phyloP scores from a whole-genome alignment of 2,329 filamentous ascomycete species.

The Claviceps monticola region DNA sequence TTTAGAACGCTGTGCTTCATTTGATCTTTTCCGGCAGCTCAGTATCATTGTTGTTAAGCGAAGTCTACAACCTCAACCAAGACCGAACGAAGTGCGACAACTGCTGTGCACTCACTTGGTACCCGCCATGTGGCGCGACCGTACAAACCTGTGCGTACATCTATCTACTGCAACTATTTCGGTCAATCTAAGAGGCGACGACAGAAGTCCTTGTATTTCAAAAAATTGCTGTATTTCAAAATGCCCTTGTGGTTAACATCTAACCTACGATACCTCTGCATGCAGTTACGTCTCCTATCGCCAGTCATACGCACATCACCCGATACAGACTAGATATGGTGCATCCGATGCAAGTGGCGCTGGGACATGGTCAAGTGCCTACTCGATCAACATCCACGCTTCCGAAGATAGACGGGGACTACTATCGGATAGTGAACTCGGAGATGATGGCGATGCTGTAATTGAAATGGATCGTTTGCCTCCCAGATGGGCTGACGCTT shows the following conservation, averaged over 20 bases:
- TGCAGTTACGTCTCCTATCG: slow-evolving; percentile 93
- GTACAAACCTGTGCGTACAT: slow-evolving; percentile 77
- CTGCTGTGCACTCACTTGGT: slow-evolving; percentile 17
- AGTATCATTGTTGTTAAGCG: background rate
- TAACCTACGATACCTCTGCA: background rate
- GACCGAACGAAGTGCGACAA: slow-evolving; percentile 10
- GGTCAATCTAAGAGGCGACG: background rate
- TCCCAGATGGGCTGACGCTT: slow-evolving; percentile 88
- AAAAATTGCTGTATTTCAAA: too few species aligned
- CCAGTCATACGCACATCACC: slow-evolving; percentile 94
- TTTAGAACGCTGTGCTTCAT: too few species aligned
- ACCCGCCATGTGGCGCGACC: slow-evolving; percentile 93
- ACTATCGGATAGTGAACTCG: slow-evolving; percentile 64
- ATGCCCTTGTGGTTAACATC: background rate
- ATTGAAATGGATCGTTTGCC: slow-evolving; percentile 98
- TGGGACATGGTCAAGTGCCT: slow-evolving; percentile 44
- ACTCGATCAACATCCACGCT: slow-evolving; percentile 33
- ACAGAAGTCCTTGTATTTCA: too few species aligned
- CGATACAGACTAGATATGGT: slow-evolving; percentile 59
- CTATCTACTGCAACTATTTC: slow-evolving; percentile 4
- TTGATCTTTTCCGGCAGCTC: too few species aligned
- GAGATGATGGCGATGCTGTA: slow-evolving; percentile 80
- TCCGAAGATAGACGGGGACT: slow-evolving; percentile 57
- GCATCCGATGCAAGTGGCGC: slow-evolving; percentile 33
- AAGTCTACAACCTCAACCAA: background rate